Evolutionary conservation across 2,329 filamentous ascomycete genomes (phyloP), one percentile per base, ranked within the genome.

Genomic region (Botrytis galanthina): DNA sequence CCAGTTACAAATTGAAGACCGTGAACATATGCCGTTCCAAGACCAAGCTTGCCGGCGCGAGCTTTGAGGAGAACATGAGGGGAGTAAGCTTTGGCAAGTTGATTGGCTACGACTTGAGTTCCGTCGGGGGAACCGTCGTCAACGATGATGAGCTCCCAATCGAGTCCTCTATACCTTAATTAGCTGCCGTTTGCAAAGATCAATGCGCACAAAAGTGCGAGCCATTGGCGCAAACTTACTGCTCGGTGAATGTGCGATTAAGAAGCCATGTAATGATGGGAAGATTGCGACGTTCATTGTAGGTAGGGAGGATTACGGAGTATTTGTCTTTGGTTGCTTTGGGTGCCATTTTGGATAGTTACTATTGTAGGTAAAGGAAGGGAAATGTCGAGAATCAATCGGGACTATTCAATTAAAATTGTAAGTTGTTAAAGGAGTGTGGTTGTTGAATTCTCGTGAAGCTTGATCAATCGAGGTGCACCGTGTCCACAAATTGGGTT

Each of bases 71-170:
- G 81, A 81, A 99, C 91, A 84, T 92, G 93, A 63, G 91, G 87
- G 44, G 89, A 82, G 88, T 97, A 99, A 80, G 91, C 92, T 82
- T 92, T 92, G 82, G 95, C 91, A 77, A 99, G 93, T 83, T 99
- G 95, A 81, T 92, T 87, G 75, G 95, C 96, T 79, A 99, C 89
- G 75, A 93, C 90, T 83, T 97, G 93, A 71, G 96, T 99, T 81
- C 95, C 94, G 84, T 99, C 96, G 78, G 96, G 96, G 73, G 94
- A 97, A 84, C 93, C 96, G 84, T 99, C 97, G 88, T 99, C 96
- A 83, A 99, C 93, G 83, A 99, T 96, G 82, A 99, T 92, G 82
- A 99, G 88, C 86, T 99, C 95, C 93, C 94, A 99, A 83, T 98
- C 92, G 80, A 99, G 89, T 69, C 96, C 92, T 81, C 95, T 97